Base-by-base conservation (phyloP, 768 basidiomycete genomes). In the Kwoniella botswanensis region DNA sequence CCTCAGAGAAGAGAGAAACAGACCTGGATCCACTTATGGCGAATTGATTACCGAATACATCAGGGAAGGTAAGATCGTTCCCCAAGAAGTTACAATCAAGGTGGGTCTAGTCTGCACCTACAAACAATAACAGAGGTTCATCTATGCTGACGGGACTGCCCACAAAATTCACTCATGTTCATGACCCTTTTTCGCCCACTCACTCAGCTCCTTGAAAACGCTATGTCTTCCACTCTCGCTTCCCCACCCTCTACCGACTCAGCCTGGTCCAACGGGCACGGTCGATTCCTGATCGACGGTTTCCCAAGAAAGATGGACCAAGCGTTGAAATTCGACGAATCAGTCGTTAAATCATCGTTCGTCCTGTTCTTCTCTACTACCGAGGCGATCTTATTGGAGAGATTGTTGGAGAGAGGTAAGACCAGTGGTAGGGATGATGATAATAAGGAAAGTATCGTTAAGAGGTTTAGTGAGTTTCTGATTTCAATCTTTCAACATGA, bases 251-350 rank as follows among this genome's bases (percentile, higher is more conserved):
- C 75, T 6, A 44, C 69, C 9, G 55, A 65, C 12, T 67, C 46
- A 21, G 89, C 88, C 22, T 94, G 93, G 93, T 83, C 82, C 10
- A 85, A 88, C 42, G 92, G 91, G 26, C 86, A 85, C 63, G 93
- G 93, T 26, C 89, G 93, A 57, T 99, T 98, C 87, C 87, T 98
- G 76, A 90, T 99, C 72, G 96, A 99, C 73, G 97, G 96, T 1
- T 98, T 98, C 85, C 97, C 96, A 65, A 88, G 96, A 71, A 94
- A 98, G 87, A 94, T 98, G 94, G 97, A 99, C 82, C 97, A 99
- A 85, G 96, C 95, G 0, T 71, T 90, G 78, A 90, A 90, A 82
- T 99, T 98, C 80, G 96, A 98, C 78, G 86, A 92, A 75, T 87
- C 89, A 58, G 96, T 94, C 68, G 97, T 94, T 84, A 71, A 85